Evolutionary conservation across 148 eudicot genomes (phyloP).

Genomic region (Chenopodium quinoa): DNA sequence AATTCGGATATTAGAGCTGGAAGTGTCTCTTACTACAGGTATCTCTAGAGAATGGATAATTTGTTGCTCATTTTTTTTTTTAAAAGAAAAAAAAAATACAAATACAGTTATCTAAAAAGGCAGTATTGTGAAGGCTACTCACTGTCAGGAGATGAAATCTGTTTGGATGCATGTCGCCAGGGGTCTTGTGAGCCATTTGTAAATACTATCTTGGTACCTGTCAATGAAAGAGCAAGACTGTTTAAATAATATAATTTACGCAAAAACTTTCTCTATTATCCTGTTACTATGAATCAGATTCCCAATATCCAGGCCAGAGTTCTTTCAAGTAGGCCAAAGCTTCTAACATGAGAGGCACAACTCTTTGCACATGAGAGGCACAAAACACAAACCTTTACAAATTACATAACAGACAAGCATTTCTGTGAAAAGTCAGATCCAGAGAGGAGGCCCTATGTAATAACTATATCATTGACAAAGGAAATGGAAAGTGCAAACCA

Average conservation of each 20-base stretch:
- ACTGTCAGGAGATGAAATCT: conserved; percentile 70
- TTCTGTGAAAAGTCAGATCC: not conserved
- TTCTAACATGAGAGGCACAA: not conserved
- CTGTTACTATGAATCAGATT: not conserved
- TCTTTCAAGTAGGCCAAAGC: not conserved
- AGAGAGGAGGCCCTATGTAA: not conserved
- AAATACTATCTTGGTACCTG: conserved; percentile 93
- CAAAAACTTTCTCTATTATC: not conserved
- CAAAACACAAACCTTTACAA: not conserved
- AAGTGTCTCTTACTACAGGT: too few relatives aligned
- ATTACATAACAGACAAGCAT: not conserved
- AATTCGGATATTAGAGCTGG: too few relatives aligned
- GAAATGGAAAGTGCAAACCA: conserved; percentile 42
- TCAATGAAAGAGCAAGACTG: conserved; percentile 11
- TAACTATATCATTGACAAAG: not conserved
- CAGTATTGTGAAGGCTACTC: conserved; percentile 29
- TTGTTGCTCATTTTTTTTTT: too few relatives aligned
- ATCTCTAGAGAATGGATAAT: too few relatives aligned
- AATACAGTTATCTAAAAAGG: too few relatives aligned
- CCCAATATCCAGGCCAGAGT: not conserved
- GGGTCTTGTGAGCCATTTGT: conserved; percentile 99
- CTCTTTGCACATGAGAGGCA: not conserved
- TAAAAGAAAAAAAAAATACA: too few relatives aligned
- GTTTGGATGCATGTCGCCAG: conserved; percentile 98
- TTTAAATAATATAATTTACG: not conserved